Conservation (phyloP, 371 early-diverging fungal genomes). For the Mucor plumbeus region DNA sequence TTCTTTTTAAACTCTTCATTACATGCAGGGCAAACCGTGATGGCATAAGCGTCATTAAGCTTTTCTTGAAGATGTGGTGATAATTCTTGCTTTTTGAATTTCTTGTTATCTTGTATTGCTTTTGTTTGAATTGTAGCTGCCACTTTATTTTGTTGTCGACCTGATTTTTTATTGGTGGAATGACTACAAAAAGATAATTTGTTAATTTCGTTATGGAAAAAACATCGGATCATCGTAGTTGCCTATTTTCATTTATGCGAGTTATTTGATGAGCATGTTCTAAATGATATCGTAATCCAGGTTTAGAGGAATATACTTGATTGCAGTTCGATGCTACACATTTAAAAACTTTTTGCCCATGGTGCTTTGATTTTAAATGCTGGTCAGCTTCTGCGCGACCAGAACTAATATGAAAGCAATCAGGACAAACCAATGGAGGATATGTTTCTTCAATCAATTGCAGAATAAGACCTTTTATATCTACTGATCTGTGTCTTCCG, state of each 20-base stretch:
- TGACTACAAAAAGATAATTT: not conserved
- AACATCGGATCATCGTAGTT: not conserved
- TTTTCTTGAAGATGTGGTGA: conserved; percentile 18
- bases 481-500: conserved; percentile 22
- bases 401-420: conserved; percentile 15
- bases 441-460: conserved; percentile 34
- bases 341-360: conserved; percentile 25
- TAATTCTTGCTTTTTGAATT: conserved; percentile 7
- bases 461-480: conserved; percentile 18
- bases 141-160: not conserved
- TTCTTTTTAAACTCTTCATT: conserved; percentile 30
- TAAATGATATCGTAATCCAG: conserved; percentile 36
- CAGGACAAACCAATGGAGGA: conserved; percentile 36
- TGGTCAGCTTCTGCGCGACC: conserved; percentile 27
- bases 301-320: conserved; percentile 29
- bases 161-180: not conserved
- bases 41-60: conserved; percentile 25
- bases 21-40: conserved; percentile 34
- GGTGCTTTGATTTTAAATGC: conserved; percentile 28
- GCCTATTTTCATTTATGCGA: not conserved
- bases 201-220: not conserved
- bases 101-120: conserved; percentile 4
- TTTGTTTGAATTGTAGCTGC: not conserved
- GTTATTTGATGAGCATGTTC: conserved; percentile 31
- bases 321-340: conserved; percentile 29